These are phyloP conservation scores for Myrica gale DNA, from an alignment of 306 rosid genomes.

Conservation along the genomic window DNA sequence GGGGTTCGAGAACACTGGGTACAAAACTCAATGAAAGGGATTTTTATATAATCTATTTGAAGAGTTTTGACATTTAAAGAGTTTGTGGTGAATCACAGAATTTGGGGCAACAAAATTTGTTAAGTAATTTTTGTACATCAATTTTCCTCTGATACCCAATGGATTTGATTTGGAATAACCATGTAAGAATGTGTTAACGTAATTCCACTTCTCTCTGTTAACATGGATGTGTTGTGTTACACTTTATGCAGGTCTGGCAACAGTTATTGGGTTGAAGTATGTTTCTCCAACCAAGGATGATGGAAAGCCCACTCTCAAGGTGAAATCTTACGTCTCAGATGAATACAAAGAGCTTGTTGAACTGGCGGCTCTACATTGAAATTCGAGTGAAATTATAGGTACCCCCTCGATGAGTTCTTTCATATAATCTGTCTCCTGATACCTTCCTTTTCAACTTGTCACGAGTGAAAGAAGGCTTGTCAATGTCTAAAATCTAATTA, in stretches of 20 bases:
- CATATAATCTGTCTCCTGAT: not conserved
- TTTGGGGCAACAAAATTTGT: not conserved
- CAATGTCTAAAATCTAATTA: not conserved
- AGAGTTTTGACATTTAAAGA: not conserved
- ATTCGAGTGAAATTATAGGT: not conserved
- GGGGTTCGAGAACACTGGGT: not conserved
- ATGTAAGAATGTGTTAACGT: not conserved
- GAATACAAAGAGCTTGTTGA: constrained; percentile 63
- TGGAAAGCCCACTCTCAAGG: constrained; percentile 55
- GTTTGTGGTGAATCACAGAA: not conserved
- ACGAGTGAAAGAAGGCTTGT: not conserved
- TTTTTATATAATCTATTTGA: not conserved
- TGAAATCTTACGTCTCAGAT: constrained; percentile 58
- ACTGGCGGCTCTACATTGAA: constrained; percentile 57
- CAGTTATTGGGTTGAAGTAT: constrained; percentile 81
- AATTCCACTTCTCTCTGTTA: not conserved
- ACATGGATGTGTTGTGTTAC: not conserved
- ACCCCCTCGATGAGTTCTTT: not conserved
- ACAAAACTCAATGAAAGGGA: not conserved
- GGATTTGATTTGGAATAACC: too few relatives aligned
- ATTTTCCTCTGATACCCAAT: not conserved
- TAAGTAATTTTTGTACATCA: not conserved
- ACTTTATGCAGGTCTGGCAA: constrained; percentile 58
- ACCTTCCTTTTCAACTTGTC: not conserved
- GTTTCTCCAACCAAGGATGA: constrained; percentile 54